Evolutionary conservation across 164 flowering plant genomes (phyloP).

Genomic region (Chloranthus sessilifolius): DNA sequence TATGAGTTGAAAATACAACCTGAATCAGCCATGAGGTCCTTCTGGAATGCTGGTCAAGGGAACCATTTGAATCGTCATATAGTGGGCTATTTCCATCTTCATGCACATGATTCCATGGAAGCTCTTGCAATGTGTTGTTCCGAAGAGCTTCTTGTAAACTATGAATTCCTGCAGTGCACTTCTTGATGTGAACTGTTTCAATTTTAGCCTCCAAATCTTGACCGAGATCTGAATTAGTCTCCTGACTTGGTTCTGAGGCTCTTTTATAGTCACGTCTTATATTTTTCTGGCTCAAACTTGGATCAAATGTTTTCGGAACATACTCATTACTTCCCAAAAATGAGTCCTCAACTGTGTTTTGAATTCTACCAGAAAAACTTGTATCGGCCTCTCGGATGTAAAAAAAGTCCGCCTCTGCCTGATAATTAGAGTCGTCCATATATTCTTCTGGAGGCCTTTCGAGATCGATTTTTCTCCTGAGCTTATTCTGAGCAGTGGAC

Average conservation of each 20-base stretch:
- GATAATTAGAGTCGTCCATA: slow-evolving; percentile 15
- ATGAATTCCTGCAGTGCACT: slow-evolving; percentile 5
- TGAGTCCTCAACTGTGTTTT: background rate
- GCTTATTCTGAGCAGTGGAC: slow-evolving; percentile 4
- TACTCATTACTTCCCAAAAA: slow-evolving; percentile 2
- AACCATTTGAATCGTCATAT: slow-evolving; percentile 3
- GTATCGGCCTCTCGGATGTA: slow-evolving; percentile 1
- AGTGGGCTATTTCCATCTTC: background rate
- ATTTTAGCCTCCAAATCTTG: slow-evolving; percentile 7
- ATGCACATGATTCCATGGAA: background rate
- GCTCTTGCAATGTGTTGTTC: slow-evolving; percentile 4
- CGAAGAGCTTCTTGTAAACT: background rate
- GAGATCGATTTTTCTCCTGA: slow-evolving; percentile 18
- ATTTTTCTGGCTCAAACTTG: slow-evolving; percentile 8
- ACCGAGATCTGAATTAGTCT: slow-evolving; percentile 3
- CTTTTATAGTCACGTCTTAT: background rate
- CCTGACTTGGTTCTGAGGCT: slow-evolving; percentile 7
- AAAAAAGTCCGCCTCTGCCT: slow-evolving; percentile 3
- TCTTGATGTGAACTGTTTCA: slow-evolving; percentile 1
- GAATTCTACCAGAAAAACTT: background rate
- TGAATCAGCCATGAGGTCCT: slow-evolving; percentile 5
- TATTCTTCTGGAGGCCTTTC: slow-evolving; percentile 25
- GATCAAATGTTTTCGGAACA: slow-evolving; percentile 7
- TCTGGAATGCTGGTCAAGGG: background rate
- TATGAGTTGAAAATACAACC: slow-evolving; percentile 12